A percentile compares a stretch with the other conserved stretches of the same genome.
These are phyloP conservation scores for Hypoxylon sp. DNA, from an alignment of 2,329 filamentous ascomycete species.

Conservation along the genomic window DNA sequence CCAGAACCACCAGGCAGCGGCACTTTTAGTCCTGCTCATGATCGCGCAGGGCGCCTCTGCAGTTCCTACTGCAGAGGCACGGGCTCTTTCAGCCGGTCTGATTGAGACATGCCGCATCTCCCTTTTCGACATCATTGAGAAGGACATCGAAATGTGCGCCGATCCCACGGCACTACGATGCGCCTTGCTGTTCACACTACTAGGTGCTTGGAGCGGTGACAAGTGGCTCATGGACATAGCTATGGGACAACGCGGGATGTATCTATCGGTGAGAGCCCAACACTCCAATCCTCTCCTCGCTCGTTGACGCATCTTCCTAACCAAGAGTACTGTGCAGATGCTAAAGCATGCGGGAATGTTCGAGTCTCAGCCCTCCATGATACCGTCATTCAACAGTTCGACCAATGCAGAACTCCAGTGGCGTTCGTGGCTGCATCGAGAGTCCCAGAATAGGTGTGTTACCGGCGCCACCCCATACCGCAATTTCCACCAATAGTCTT, in stretches of 20 bases:
- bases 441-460: slow-evolving; percentile 71
- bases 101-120: slow-evolving; percentile 80
- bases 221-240: slow-evolving; percentile 84
- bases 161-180: slow-evolving; percentile 75
- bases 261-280: slow-evolving; percentile 67
- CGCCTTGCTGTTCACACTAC: slow-evolving; percentile 75
- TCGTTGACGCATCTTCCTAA: slow-evolving; percentile 13
- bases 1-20: slow-evolving; percentile 74
- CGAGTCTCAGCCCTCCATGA: slow-evolving; percentile 63
- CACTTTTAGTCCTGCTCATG: slow-evolving; percentile 77
- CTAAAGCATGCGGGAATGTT: slow-evolving; percentile 77
- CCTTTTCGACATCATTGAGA: slow-evolving; percentile 78
- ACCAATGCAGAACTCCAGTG: slow-evolving; percentile 66
- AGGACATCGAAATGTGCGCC: slow-evolving; percentile 75
- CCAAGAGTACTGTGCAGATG: slow-evolving; percentile 62
- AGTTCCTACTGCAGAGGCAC: slow-evolving; percentile 74
- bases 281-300: neutral
- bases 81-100: slow-evolving; percentile 74
- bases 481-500: slow-evolving; percentile 22
- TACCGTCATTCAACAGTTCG: slow-evolving; percentile 59
- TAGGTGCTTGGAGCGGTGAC: slow-evolving; percentile 80
- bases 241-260: slow-evolving; percentile 81
- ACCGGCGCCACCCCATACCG: slow-evolving; percentile 36
- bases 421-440: slow-evolving; percentile 74
- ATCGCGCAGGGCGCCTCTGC: slow-evolving; percentile 77